These are phyloP conservation scores for Zoysia japonica DNA, from an alignment of 176 grass and related monocot species.

Conservation along the genomic window DNA sequence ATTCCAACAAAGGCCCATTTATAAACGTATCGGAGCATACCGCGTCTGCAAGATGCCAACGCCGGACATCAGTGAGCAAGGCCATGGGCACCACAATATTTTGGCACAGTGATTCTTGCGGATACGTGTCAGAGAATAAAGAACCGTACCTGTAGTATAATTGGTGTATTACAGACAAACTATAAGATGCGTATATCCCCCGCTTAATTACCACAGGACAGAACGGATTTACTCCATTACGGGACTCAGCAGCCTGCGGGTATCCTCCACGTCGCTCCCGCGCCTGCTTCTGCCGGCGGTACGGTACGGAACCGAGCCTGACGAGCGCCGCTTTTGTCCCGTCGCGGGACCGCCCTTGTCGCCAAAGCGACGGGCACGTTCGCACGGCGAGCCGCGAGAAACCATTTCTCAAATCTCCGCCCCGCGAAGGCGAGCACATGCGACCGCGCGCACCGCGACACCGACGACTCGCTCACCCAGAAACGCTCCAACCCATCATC, in stretches of 20 bases:
- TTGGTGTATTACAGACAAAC: too few relatives aligned
- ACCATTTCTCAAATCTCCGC: not conserved
- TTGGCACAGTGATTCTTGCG: not conserved
- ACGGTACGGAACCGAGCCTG: not conserved
- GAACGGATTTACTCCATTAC: not conserved
- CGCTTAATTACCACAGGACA: not conserved
- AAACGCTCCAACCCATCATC: not conserved
- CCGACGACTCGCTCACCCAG: not conserved
- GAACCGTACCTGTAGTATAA: too few relatives aligned
- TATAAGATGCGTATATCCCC: not conserved
- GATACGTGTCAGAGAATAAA: not conserved
- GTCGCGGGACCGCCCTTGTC: constrained; percentile 8
- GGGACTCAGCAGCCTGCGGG: not conserved
- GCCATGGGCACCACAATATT: not conserved
- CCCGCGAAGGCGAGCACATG: not conserved
- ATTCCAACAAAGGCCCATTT: not conserved
- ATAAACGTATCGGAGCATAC: not conserved
- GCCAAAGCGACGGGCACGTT: not conserved
- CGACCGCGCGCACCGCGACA: not conserved
- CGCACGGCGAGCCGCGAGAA: not conserved
- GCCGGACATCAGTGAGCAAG: not conserved
- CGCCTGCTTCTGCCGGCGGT: not conserved
- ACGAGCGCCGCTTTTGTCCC: not conserved
- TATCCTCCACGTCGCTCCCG: not conserved
- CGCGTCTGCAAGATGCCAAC: too few relatives aligned